phyloP scores from a whole-genome alignment of 305 asterid species.

The Solanum hybrid region DNA sequence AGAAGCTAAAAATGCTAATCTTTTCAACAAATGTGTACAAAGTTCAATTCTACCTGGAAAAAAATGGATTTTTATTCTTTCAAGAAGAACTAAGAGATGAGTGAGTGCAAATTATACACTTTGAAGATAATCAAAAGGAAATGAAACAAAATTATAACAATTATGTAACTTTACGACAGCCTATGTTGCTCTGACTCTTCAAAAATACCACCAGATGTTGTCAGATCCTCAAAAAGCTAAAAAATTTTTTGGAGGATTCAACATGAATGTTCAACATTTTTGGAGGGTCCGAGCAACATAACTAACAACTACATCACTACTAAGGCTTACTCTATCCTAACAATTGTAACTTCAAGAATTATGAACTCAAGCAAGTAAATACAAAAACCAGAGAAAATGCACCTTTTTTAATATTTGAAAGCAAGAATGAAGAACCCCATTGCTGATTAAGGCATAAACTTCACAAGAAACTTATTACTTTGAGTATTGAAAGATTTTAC shows the following conservation, averaged over 20 bases:
- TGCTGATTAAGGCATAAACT: not conserved
- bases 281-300: not conserved
- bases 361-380: not conserved
- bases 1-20: not conserved
- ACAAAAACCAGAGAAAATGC: not conserved
- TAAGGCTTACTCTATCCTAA: not conserved
- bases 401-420: not conserved
- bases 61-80: not conserved
- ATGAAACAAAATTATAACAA: not conserved
- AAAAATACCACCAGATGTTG: not conserved
- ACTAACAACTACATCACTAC: not conserved
- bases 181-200: not conserved
- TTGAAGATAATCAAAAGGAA: not conserved
- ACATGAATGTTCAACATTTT: not conserved
- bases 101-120: not conserved
- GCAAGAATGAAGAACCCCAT: not conserved
- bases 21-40: not conserved
- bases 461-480: not conserved
- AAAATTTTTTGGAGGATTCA: not conserved
- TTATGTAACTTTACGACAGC: not conserved
- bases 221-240: not conserved
- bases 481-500: not conserved
- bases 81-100: not conserved
- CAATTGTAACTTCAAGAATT: not conserved
- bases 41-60: not conserved